Percentiles rank a stretch among this genome's conserved stretches.
Conservation (phyloP, 2,329 filamentous ascomycete genomes). For the Penicillium brevicompactum region DNA sequence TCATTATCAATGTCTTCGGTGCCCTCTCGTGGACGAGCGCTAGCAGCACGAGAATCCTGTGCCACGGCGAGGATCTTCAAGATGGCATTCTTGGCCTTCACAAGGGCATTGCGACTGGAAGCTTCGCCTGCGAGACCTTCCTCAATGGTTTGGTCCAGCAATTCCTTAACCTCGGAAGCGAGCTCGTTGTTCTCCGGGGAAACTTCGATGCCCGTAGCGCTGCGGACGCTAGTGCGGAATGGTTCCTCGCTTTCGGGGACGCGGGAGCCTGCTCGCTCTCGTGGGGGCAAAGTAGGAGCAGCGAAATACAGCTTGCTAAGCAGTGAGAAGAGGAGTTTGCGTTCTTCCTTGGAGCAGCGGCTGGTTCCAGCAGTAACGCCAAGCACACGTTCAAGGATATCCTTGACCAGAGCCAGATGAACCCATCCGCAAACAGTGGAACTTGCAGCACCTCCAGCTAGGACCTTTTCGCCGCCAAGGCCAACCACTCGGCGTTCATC, state of each 20-base stretch:
- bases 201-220: constrained; percentile 52
- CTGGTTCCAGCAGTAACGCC: constrained; percentile 44
- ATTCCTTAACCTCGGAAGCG: constrained; percentile 57
- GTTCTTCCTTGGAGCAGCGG: constrained; percentile 67
- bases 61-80: constrained; percentile 51
- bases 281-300: constrained; percentile 57
- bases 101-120: constrained; percentile 47
- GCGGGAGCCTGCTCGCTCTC: constrained; percentile 35
- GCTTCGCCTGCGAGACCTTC: constrained; percentile 46
- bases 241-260: constrained; percentile 62
- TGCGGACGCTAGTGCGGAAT: constrained; percentile 53
- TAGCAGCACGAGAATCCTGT: constrained; percentile 45
- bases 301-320: constrained; percentile 82
- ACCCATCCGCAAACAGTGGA: constrained; percentile 68
- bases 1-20: constrained; percentile 36
- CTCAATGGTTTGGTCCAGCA: constrained; percentile 60
- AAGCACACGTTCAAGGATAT: constrained; percentile 74
- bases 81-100: constrained; percentile 48
- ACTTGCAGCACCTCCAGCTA: constrained; percentile 57
- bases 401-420: constrained; percentile 75
- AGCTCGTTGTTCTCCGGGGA: constrained; percentile 56
- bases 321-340: constrained; percentile 75
- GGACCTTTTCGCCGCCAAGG: constrained; percentile 53
- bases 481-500: constrained; percentile 78
- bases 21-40: constrained; percentile 34